Percentiles rank a stretch among this genome's conserved stretches.
phyloP scores from a whole-genome alignment of 495 filamentous ascomycete genomes.

The Thermochaetoides thermophila region DNA sequence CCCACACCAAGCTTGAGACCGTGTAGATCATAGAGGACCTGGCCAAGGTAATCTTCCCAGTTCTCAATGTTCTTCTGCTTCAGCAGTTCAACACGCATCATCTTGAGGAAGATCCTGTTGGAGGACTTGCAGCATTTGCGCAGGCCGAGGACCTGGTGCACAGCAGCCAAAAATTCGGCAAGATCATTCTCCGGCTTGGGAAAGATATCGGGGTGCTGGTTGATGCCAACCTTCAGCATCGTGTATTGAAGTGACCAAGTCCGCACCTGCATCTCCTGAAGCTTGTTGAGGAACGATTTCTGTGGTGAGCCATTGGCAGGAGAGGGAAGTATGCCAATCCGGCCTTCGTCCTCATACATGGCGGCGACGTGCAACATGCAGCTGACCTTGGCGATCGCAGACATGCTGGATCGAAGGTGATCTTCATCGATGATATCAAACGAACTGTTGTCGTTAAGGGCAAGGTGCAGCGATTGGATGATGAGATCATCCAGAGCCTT shows the following conservation, averaged over 20 bases:
- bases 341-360: constrained; percentile 67
- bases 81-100: constrained; percentile 71
- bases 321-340: constrained; percentile 47
- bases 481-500: constrained; percentile 64
- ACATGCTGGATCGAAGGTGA: constrained; percentile 55
- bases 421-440: constrained; percentile 76
- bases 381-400: constrained; percentile 47
- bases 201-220: constrained; percentile 49
- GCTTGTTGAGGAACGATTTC: constrained; percentile 48
- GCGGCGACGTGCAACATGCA: constrained; percentile 64
- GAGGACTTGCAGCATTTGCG: constrained; percentile 77
- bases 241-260: constrained; percentile 69
- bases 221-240: constrained; percentile 58
- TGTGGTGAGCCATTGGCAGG: constrained; percentile 20
- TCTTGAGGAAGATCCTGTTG: constrained; percentile 70
- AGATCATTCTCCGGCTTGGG: constrained; percentile 49
- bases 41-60: constrained; percentile 65
- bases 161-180: constrained; percentile 55
- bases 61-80: constrained; percentile 47
- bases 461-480: constrained; percentile 44
- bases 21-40: constrained; percentile 80
- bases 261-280: constrained; percentile 79
- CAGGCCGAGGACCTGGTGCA: constrained; percentile 76
- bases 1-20: constrained; percentile 64
- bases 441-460: constrained; percentile 51